Evolutionary conservation across 2,329 filamentous ascomycete genomes (phyloP).

Genomic region (Thelonectria blattea): DNA sequence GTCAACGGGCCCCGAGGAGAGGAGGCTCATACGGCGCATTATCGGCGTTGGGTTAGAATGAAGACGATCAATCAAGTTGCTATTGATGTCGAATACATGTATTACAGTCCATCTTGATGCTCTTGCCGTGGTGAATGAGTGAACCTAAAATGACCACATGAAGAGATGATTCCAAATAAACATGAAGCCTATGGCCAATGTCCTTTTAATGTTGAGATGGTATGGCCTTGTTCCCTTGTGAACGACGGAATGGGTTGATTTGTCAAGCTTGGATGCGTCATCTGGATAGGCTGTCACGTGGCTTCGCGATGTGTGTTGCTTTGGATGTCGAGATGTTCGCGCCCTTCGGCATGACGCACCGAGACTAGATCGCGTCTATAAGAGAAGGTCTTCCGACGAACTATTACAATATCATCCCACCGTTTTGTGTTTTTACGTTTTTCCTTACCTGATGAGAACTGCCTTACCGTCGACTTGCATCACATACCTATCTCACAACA

Average conservation of each 20-base stretch:
- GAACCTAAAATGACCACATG: not conserved
- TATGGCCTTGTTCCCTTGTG: too few species aligned
- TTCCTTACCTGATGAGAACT: not conserved
- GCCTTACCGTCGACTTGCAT: too few species aligned
- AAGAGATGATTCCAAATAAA: too few species aligned
- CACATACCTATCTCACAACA: not conserved
- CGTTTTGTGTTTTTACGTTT: not conserved
- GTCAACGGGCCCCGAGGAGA: constrained; percentile 13
- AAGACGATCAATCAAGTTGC: constrained; percentile 13
- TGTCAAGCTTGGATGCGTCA: not conserved
- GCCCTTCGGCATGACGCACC: constrained; percentile 32
- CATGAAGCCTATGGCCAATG: too few species aligned
- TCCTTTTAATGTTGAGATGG: too few species aligned
- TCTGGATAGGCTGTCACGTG: constrained; percentile 33
- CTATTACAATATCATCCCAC: not conserved
- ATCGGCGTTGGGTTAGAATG: constrained; percentile 39
- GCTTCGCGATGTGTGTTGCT: constrained; percentile 40
- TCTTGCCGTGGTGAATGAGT: not conserved
- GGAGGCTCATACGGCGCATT: constrained; percentile 26
- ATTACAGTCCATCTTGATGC: constrained; percentile 19
- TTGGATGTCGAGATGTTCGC: constrained; percentile 34
- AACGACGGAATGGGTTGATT: not conserved
- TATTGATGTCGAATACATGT: constrained; percentile 24
- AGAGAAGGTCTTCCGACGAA: not conserved
- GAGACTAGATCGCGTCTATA: constrained; percentile 10